Evolutionary conservation across 2,329 filamentous ascomycete genomes (phyloP).

Genomic region (Bipolaris bicolor): DNA sequence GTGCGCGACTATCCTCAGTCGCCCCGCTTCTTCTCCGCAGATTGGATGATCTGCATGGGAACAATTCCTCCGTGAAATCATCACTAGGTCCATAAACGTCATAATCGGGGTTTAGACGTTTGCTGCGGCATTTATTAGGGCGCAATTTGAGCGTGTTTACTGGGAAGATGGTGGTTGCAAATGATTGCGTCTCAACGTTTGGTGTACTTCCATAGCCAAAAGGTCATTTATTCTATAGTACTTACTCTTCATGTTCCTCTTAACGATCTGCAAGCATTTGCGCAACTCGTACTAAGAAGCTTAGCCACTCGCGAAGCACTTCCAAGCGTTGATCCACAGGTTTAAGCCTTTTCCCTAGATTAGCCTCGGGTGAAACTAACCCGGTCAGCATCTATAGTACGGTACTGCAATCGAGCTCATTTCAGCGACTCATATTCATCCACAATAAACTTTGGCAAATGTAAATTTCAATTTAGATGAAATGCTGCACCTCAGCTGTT

Average conservation of each 20-base stretch:
- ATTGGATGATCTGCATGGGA: slow-evolving; percentile 3
- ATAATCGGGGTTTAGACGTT: background rate
- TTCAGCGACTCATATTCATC: background rate
- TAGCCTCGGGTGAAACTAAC: background rate
- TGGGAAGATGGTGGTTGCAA: background rate
- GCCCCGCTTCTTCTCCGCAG: slow-evolving; percentile 9
- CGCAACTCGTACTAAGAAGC: background rate
- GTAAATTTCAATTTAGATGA: no score
- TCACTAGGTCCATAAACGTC: background rate
- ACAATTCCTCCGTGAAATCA: slow-evolving; percentile 8
- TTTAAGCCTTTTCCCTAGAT: background rate
- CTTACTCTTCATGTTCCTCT: background rate
- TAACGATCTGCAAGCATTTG: background rate
- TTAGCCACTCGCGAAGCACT: background rate
- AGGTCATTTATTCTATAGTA: no score
- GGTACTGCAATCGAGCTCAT: background rate
- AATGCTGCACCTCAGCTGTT: background rate
- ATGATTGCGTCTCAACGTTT: background rate
- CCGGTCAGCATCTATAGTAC: background rate
- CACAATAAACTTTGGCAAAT: background rate
- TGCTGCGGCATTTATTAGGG: slow-evolving; percentile 1
- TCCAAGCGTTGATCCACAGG: background rate
- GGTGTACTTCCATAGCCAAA: background rate
- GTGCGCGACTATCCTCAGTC: background rate
- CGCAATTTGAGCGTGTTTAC: background rate